These are phyloP conservation scores for Astrephomene gubernaculifera DNA, from an alignment of 139 green algal genomes.

Conservation along the genomic window DNA sequence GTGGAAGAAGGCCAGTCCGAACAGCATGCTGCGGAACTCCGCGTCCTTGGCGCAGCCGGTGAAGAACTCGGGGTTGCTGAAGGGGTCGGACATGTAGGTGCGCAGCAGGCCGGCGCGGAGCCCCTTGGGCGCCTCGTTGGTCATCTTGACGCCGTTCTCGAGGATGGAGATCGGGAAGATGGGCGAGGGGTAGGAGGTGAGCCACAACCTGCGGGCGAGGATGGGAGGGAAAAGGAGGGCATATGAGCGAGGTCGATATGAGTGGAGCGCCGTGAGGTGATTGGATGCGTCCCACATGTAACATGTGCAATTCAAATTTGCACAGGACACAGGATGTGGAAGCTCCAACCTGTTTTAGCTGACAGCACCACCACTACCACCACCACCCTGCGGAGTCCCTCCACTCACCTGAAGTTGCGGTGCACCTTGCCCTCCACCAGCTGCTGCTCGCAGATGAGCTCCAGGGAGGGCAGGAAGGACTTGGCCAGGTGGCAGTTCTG, in stretches of 20 bases:
- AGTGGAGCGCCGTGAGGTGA: too few species aligned
- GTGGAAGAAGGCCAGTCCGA: conserved; percentile 86
- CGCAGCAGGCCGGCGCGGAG: conserved; percentile 75
- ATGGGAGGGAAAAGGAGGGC: too few species aligned
- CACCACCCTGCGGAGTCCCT: too few species aligned
- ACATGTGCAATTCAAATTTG: too few species aligned
- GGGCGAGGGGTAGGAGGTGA: conserved; percentile 77
- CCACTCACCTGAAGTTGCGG: conserved; percentile 57
- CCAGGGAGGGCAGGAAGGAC: conserved; percentile 78
- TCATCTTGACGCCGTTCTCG: conserved; percentile 85
- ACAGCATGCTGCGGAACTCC: conserved; percentile 78
- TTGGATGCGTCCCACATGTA: too few species aligned
- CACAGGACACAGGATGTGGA: too few species aligned
- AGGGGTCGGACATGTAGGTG: conserved; percentile 81
- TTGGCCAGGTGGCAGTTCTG: conserved; percentile 89
- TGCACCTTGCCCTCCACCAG: conserved; percentile 72
- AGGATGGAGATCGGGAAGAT: conserved; percentile 83
- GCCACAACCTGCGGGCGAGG: conserved; percentile 68
- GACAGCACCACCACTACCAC: too few species aligned
- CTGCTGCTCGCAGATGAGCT: conserved; percentile 81
- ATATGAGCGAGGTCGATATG: too few species aligned
- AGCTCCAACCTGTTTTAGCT: too few species aligned
- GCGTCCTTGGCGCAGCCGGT: conserved; percentile 68
- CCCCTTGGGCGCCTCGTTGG: conserved; percentile 77
- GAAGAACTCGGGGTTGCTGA: conserved; percentile 78